Evolutionary conservation across 2,329 filamentous ascomycete genomes (phyloP).

Genomic region (Botrytis elliptica): DNA sequence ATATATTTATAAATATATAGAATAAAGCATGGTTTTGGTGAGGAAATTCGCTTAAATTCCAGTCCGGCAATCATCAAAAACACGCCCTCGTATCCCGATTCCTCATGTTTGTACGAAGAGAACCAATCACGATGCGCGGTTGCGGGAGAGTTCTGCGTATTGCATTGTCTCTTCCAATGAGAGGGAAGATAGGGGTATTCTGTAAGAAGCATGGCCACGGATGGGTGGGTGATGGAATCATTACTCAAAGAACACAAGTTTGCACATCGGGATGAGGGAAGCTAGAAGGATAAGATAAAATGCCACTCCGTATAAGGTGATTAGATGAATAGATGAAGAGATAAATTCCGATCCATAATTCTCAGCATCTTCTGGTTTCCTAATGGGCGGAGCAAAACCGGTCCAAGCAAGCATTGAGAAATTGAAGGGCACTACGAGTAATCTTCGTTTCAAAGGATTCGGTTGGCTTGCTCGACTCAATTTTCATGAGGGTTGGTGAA

Average conservation of each 20-base stretch:
- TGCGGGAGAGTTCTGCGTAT: background rate
- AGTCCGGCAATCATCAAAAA: no score
- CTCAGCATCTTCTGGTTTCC: background rate
- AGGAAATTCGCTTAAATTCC: no score
- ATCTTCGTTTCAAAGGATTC: conserved; percentile 11
- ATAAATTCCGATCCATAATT: background rate
- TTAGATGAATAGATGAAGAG: background rate
- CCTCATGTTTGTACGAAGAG: background rate
- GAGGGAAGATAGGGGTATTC: background rate
- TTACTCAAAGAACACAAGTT: background rate
- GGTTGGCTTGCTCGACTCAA: conserved; percentile 1
- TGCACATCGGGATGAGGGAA: background rate
- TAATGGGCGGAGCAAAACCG: background rate
- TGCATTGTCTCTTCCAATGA: background rate
- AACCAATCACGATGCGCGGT: background rate
- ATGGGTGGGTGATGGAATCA: background rate
- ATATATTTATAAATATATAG: no score
- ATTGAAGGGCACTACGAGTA: background rate
- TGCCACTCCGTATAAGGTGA: background rate
- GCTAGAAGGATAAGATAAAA: background rate
- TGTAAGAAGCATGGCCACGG: background rate
- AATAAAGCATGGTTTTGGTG: no score
- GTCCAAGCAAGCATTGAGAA: conserved; percentile 13
- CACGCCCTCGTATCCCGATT: no score
- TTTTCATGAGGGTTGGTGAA: conserved; percentile 1